A percentile compares a stretch with the other conserved stretches of the same genome.
These are phyloP conservation scores for Codiaeum variegatum DNA, from an alignment of 441 rosid species.

Conservation along the genomic window DNA sequence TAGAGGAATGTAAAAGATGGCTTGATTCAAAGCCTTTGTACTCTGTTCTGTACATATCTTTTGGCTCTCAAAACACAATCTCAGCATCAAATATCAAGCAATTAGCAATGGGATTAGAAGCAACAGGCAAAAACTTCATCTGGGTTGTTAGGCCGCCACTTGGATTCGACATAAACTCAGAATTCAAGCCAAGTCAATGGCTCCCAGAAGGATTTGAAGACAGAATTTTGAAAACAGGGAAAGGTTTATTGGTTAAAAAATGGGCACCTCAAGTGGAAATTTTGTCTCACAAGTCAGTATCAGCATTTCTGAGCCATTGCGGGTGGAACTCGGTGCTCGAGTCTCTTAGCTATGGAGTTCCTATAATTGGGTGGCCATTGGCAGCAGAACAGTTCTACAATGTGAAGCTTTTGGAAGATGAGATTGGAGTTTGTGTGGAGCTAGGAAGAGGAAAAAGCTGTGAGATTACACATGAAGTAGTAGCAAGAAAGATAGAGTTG, in stretches of 20 bases:
- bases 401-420: constrained; percentile 51
- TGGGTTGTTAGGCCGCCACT: constrained; percentile 77
- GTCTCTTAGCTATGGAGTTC: constrained; percentile 53
- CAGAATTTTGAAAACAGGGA: constrained; percentile 30
- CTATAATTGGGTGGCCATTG: constrained; percentile 74
- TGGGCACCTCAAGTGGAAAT: constrained; percentile 81
- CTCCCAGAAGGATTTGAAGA: constrained; percentile 52
- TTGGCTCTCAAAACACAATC: constrained; percentile 63
- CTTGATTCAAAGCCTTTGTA: constrained; percentile 46
- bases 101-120: constrained; percentile 57
- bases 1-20: constrained; percentile 43
- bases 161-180: constrained; percentile 48
- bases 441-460: constrained; percentile 60
- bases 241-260: constrained; percentile 46
- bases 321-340: constrained; percentile 83
- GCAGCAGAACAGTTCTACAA: constrained; percentile 76
- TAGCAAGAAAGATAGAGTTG: constrained; percentile 42
- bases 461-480: constrained; percentile 35
- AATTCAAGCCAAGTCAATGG: constrained; percentile 42
- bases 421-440: constrained; percentile 55
- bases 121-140: constrained; percentile 48
- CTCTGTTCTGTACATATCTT: constrained; percentile 55
- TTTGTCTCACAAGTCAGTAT: constrained; percentile 43
- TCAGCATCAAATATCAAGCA: constrained; percentile 51
- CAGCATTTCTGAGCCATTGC: constrained; percentile 67